Base-by-base conservation (phyloP, 306 rosid species). In the Dicorynia guianensis region DNA sequence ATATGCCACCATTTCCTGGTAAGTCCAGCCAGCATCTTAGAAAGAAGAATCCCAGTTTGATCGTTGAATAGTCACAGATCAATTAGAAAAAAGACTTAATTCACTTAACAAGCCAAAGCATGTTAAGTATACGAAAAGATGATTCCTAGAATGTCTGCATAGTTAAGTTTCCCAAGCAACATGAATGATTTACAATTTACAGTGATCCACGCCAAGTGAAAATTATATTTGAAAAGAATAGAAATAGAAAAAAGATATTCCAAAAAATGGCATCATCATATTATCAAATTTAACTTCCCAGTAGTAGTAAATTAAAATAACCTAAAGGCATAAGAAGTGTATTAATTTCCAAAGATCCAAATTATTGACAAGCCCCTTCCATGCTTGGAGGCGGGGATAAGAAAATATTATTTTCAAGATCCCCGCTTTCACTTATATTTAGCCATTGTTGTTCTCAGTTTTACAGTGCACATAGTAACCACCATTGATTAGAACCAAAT, bases 81-180 rank as follows among this genome's bases (percentile, higher is more conserved):
- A 65, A n/a, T 43, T 18, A 15, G 55, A 36, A 13, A 8, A 54
- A 62, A 39, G 42, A 69, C 18, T 49, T 12, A 63, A 60, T 73
- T 78, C 62, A 67, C 42, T 36, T 36, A 43, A 71, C 48, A 67
- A 66, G 50, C 30, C 63, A 67, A 72, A 52, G 63, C 38, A 36
- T 61, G 52, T 58, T 19, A 36, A 33, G 7, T 35, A 66, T 11
- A 14, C 7, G 12, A 20, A 67, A 14, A 49, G 14, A 48, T 49
- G 34, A 67, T 53, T 72, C 72, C 56, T 50, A 61, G 79, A 64
- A 81, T 63, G 15, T 60, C 25, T 10, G 20, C 44, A 69, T 25
- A 20, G 57, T 17, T 17, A 57, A 38, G 61, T 49, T 20, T 36
- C 18, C 48, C 66, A 42, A 50, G 50, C 33, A 69, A 43, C 20